These are phyloP conservation scores for Brasilioporus rufonigricans DNA, from an alignment of 768 basidiomycete genomes.

Conservation along the genomic window DNA sequence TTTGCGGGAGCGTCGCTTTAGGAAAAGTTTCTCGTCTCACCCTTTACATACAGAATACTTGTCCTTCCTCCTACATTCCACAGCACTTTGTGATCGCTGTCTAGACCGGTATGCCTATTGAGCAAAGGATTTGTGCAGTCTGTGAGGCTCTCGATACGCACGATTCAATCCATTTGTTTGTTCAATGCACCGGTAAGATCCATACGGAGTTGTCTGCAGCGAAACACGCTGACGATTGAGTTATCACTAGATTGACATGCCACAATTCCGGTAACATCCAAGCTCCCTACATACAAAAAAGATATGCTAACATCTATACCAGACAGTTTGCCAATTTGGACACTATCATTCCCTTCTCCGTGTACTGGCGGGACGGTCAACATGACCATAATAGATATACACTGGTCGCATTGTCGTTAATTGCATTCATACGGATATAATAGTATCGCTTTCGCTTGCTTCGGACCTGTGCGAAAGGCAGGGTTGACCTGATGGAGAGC, in stretches of 20 bases:
- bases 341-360: conserved; percentile 59
- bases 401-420: background rate
- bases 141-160: conserved; percentile 84
- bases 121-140: conserved; percentile 70
- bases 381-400: conserved; percentile 2
- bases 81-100: conserved; percentile 85
- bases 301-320: conserved; percentile 9
- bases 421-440: conserved; percentile 6
- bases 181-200: conserved; percentile 77
- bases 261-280: conserved; percentile 57
- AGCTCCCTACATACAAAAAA: background rate
- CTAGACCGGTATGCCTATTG: conserved; percentile 87
- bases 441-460: background rate
- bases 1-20: conserved; percentile 23
- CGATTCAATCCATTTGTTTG: conserved; percentile 76
- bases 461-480: background rate
- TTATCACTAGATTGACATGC: conserved; percentile 64
- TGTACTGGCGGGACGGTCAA: conserved; percentile 44
- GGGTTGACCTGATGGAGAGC: background rate
- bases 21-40: background rate
- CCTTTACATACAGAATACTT: conserved; percentile 55
- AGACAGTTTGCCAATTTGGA: conserved; percentile 61
- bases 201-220: background rate
- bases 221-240: conserved; percentile 4
- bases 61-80: conserved; percentile 52